These are phyloP conservation scores for Yamadazyma membranifaciens DNA, from an alignment of 1,139 yeast genomes.

Conservation along the genomic window DNA sequence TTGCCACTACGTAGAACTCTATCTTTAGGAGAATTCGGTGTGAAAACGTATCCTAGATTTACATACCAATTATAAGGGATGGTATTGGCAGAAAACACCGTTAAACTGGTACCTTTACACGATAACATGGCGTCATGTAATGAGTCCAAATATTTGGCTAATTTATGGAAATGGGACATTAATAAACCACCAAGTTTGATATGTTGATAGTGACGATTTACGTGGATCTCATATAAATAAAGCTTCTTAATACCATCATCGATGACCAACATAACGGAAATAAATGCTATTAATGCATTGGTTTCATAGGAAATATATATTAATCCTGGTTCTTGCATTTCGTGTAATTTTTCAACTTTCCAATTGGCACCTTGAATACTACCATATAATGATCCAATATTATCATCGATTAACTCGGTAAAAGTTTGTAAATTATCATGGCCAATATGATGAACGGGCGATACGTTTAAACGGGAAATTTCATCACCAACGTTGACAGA, in stretches of 20 bases:
- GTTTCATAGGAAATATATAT: slow-evolving; percentile 30
- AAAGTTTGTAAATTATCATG: slow-evolving; percentile 12
- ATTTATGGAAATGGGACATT: slow-evolving; percentile 27
- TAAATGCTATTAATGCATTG: slow-evolving; percentile 30
- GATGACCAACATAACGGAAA: slow-evolving; percentile 39
- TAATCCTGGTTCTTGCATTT: slow-evolving; percentile 47
- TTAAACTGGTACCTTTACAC: slow-evolving; percentile 37
- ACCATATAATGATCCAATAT: slow-evolving; percentile 30
- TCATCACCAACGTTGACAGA: neutral
- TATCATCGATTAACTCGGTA: slow-evolving; percentile 26
- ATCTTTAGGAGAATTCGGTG: slow-evolving; percentile 46
- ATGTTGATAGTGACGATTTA: slow-evolving; percentile 28
- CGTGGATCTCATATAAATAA: slow-evolving; percentile 57
- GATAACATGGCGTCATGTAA: slow-evolving; percentile 5
- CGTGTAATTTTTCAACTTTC: slow-evolving; percentile 41
- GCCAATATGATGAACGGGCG: slow-evolving; percentile 6
- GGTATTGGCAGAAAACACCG: slow-evolving; percentile 51
- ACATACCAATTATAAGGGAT: slow-evolving; percentile 45
- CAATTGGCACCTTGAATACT: slow-evolving; percentile 39
- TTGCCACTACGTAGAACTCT: slow-evolving; percentile 37
- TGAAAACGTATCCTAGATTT: slow-evolving; percentile 33
- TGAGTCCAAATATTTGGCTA: slow-evolving; percentile 18
- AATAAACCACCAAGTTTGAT: slow-evolving; percentile 33
- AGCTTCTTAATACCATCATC: slow-evolving; percentile 34
- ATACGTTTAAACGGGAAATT: slow-evolving; percentile 5